These are phyloP conservation scores for Hyaloscypha finlandica DNA, from an alignment of 495 filamentous ascomycete genomes.

Conservation along the genomic window DNA sequence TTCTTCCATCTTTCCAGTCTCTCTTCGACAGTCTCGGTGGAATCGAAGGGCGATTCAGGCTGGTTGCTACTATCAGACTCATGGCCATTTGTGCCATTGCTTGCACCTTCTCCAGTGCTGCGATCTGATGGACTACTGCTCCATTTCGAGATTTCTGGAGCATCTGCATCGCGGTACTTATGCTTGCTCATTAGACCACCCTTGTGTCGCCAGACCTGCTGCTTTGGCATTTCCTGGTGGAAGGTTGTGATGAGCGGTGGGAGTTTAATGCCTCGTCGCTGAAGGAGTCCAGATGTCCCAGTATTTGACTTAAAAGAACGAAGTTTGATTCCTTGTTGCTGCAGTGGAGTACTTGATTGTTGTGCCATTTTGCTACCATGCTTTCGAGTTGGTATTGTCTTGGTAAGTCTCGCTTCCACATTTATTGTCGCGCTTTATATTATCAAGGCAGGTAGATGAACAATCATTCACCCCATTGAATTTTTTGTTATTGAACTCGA, in stretches of 20 bases:
- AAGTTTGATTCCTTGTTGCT: background rate
- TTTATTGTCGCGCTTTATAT: background rate
- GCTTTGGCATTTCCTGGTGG: background rate
- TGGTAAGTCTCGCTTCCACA: background rate
- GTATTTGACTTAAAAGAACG: background rate
- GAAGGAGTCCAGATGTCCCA: background rate
- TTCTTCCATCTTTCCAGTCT: conserved; percentile 15
- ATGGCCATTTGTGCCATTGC: background rate
- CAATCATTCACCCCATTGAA: no score
- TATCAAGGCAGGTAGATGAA: no score
- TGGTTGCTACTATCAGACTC: background rate
- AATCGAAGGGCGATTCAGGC: background rate
- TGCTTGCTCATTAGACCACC: background rate
- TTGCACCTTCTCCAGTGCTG: background rate
- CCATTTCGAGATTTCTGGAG: background rate
- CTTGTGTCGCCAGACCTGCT: background rate
- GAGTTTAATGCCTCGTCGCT: conserved; percentile 9
- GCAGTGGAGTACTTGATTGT: background rate
- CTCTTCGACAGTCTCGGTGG: background rate
- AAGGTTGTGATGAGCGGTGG: conserved; percentile 1
- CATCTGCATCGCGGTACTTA: background rate
- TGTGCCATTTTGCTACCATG: background rate
- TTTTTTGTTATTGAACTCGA: no score
- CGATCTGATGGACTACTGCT: conserved; percentile 1
- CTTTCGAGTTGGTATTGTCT: background rate